phyloP scores from a whole-genome alignment of 208 protist species.

The Leptomonas pyrrhocoris region DNA sequence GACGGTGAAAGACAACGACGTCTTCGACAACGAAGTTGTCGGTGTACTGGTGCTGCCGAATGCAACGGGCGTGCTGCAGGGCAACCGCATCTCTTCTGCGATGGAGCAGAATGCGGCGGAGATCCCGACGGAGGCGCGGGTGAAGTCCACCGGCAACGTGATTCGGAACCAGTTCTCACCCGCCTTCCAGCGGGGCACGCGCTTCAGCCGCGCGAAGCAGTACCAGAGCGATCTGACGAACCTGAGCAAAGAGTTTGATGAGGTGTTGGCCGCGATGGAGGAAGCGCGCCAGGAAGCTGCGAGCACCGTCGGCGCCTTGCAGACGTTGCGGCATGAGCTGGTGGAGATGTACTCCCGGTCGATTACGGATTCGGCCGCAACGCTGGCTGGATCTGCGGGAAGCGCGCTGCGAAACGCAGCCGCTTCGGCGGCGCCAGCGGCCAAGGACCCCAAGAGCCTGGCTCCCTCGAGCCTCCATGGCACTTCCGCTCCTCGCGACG shows the following conservation, averaged over 20 bases:
- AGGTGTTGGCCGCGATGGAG: conserved; percentile 19
- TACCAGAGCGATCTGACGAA: conserved; percentile 39
- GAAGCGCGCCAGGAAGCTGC: conserved; percentile 21
- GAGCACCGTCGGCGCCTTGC: conserved; percentile 9
- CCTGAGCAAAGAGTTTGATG: conserved; percentile 39
- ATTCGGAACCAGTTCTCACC: conserved; percentile 91
- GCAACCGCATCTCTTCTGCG: conserved; percentile 74
- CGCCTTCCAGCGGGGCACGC: conserved; percentile 65
- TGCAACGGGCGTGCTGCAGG: conserved; percentile 57
- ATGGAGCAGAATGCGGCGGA: conserved; percentile 66
- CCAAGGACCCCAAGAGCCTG: background rate
- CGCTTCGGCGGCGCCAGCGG: background rate
- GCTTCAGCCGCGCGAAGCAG: conserved; percentile 57
- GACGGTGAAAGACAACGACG: conserved; percentile 64
- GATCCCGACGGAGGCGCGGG: conserved; percentile 47
- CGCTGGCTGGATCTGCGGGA: conserved; percentile 20
- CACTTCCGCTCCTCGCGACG: background rate
- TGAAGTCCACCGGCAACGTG: conserved; percentile 67
- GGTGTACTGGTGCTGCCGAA: conserved; percentile 51
- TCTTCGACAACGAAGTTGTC: conserved; percentile 79
- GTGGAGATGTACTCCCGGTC: conserved; percentile 23
- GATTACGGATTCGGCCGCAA: conserved; percentile 4
- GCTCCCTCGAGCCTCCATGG: too few relatives aligned
- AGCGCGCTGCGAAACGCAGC: conserved; percentile 11
- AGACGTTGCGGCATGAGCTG: conserved; percentile 26